Evolutionary conservation across 495 filamentous ascomycete genomes (phyloP), one percentile per base, ranked within the genome.

Genomic region (Penicillium cataractarum): DNA sequence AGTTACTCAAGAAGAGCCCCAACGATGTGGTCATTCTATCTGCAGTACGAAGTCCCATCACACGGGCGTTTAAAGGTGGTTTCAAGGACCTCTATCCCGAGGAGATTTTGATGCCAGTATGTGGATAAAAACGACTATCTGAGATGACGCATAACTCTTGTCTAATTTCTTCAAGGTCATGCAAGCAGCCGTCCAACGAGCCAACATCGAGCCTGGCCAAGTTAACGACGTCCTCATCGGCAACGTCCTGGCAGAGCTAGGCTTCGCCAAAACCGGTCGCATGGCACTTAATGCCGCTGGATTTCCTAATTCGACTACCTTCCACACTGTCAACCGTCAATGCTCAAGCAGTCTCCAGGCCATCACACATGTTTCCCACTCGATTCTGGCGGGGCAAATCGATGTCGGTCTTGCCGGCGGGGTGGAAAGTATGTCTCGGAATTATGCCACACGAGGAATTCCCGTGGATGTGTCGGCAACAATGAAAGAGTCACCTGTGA

Each of bases 1-100:
- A 69, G 32, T 58, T 60, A 9, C 53, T 72, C 32, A 65, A 60
- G 19, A 72, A 69, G 46, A 55, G 66, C 40, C 85, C 92, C 58
- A 90, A 95, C 78, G 92, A 97, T 83, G 82, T 96, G 13, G 92
- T 97, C 67, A 90, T 97, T 66, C 90, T 90, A n/a, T 83, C 88
- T 62, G 88, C 89, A 17, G 78, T 90, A 58, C 84, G 90, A 29
- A 91, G 88, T 46, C 88, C 90, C 3, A 83, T 93, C 42, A 80
- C 87, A 59, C 90, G 92, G 72, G 87, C 80, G 35, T 76, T 75
- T 71, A 90, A 90, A 76, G 92, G 92, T 58, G 90, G 92, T 21
- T 86, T 96, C 78, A 94, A 93, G 78, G 92, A 97, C 73, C 90
- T 90, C n/a, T 82, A 82, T 21, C 83, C 95, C 33, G 92, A 97